phyloP scores from a whole-genome alignment of 2,329 filamentous ascomycete species.

The Colletotrichum simmondsii region DNA sequence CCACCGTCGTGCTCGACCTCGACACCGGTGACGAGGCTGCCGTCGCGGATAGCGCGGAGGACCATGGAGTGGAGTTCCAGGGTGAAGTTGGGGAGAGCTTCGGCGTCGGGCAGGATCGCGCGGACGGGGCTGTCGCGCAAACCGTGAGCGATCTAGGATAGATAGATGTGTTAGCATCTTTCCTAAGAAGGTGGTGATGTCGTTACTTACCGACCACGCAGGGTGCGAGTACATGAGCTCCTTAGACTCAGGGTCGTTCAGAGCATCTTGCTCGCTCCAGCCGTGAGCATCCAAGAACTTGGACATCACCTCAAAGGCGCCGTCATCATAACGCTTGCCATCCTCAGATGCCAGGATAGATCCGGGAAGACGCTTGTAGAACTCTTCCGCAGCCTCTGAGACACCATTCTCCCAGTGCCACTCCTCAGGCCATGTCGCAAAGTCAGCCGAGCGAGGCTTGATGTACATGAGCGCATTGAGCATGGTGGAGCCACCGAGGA shows the following conservation, averaged over 20 bases:
- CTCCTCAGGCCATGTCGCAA: slow-evolving; percentile 32
- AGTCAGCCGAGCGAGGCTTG: slow-evolving; percentile 33
- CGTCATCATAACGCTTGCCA: slow-evolving; percentile 36
- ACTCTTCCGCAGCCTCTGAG: slow-evolving; percentile 31
- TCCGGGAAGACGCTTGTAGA: slow-evolving; percentile 35
- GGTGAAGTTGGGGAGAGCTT: slow-evolving; percentile 50
- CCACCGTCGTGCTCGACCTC: slow-evolving; percentile 34
- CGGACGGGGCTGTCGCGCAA: slow-evolving; percentile 35
- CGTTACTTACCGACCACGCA: slow-evolving; percentile 33
- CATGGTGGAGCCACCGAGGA: slow-evolving; percentile 45
- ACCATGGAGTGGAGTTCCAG: slow-evolving; percentile 35
- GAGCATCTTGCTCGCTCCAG: slow-evolving; percentile 32
- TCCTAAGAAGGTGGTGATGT: too few species aligned
- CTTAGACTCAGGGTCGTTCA: slow-evolving; percentile 35
- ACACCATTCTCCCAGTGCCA: slow-evolving; percentile 37
- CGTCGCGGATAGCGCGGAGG: slow-evolving; percentile 35
- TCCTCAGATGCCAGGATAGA: slow-evolving; percentile 33
- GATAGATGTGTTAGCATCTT: too few species aligned
- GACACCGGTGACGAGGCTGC: slow-evolving; percentile 48
- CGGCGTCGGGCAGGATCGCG: slow-evolving; percentile 53
- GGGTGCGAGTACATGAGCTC: slow-evolving; percentile 35
- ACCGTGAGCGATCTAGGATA: slow-evolving; percentile 34
- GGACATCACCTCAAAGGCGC: slow-evolving; percentile 31
- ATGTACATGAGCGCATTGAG: slow-evolving; percentile 42
- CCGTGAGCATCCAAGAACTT: slow-evolving; percentile 33